Conservation (phyloP, 2,329 filamentous ascomycete species). For the Penicillium capsulatum region DNA sequence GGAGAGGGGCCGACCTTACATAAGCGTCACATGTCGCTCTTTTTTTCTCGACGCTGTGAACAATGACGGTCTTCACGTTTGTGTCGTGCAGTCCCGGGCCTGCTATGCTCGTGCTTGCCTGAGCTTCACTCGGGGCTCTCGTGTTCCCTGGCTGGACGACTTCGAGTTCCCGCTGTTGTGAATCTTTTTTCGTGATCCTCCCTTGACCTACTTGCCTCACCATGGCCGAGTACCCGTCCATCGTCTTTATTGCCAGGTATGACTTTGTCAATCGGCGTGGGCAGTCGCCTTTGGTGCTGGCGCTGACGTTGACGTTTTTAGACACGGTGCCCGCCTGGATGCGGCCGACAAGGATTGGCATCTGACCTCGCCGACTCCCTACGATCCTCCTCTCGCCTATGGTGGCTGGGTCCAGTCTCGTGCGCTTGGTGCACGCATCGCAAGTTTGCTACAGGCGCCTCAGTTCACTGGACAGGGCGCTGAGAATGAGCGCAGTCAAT, state of each 20-base stretch:
- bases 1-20: constrained; percentile 28
- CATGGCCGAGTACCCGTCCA: constrained; percentile 36
- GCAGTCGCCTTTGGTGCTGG: constrained; percentile 37
- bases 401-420: constrained; percentile 87
- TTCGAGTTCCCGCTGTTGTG: not conserved
- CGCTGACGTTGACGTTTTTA: constrained; percentile 44
- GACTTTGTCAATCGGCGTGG: not conserved
- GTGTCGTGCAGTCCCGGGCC: not conserved
- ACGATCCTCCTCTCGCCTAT: constrained; percentile 92
- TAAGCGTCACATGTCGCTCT: constrained; percentile 3
- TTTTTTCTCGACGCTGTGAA: not conserved
- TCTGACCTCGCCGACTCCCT: constrained; percentile 84
- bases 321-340: constrained; percentile 91
- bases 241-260: constrained; percentile 44
- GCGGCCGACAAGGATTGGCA: constrained; percentile 95
- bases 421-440: constrained; percentile 76
- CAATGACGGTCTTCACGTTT: not conserved
- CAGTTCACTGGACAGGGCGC: constrained; percentile 29
- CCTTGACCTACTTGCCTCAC: not conserved
- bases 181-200: not conserved
- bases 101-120: not conserved
- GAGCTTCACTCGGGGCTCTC: constrained; percentile 1
- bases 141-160: not conserved
- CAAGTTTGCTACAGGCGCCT: constrained; percentile 58
- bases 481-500: constrained; percentile 1